Conservation (phyloP, 192 early-diverging fungal species). For the Gonapodya prolifera region DNA sequence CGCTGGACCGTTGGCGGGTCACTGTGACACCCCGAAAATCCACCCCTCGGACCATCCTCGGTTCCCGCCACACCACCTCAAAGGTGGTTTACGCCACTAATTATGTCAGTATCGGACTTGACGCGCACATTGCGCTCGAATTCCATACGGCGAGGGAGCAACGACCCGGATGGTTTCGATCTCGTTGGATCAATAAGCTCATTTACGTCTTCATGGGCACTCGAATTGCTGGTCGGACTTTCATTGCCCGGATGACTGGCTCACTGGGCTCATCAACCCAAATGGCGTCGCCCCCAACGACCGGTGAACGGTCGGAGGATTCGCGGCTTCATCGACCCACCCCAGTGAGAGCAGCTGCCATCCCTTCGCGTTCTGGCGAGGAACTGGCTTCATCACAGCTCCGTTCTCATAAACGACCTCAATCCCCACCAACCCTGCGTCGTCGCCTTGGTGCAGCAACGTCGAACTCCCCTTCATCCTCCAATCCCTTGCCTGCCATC, state of each 20-base stretch:
- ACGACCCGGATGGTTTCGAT: not conserved
- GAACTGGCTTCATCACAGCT: too few species aligned
- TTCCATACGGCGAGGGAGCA: conserved; percentile 6
- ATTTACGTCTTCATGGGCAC: not conserved
- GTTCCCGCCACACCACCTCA: not conserved
- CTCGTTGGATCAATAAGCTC: not conserved
- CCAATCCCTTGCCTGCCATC: not conserved
- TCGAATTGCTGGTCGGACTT: not conserved
- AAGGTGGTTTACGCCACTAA: not conserved
- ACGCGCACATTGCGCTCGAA: conserved; percentile 6
- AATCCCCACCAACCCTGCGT: too few species aligned
- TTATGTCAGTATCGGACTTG: conserved; percentile 6
- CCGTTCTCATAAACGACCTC: too few species aligned
- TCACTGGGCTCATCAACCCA: too few species aligned
- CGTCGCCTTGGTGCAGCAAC: too few species aligned
- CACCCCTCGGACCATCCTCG: not conserved
- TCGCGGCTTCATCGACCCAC: too few species aligned
- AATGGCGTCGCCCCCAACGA: too few species aligned
- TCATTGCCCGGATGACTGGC: too few species aligned
- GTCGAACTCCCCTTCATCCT: not conserved
- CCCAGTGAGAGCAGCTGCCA: too few species aligned
- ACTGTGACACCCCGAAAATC: not conserved
- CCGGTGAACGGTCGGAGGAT: too few species aligned
- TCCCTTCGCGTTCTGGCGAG: too few species aligned
- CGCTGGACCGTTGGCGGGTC: conserved; percentile 10